Evolutionary conservation across 805 yeast genomes (phyloP).

Genomic region (Ogataea pilisensis): DNA sequence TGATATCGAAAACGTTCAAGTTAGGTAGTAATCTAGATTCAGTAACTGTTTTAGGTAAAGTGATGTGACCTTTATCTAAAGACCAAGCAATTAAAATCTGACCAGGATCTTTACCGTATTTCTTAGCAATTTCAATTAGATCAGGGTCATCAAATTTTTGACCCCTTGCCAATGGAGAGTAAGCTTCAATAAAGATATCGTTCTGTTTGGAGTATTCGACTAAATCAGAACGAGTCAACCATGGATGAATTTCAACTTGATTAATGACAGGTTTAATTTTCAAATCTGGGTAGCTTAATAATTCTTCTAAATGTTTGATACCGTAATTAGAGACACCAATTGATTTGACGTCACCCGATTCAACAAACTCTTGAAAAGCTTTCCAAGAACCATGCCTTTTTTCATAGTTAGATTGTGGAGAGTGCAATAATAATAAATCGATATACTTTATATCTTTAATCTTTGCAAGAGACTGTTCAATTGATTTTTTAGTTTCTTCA

Average conservation of each 20-base stretch:
- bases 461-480: conserved; percentile 38
- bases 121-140: conserved; percentile 41
- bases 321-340: conserved; percentile 70
- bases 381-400: conserved; percentile 47
- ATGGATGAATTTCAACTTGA: conserved; percentile 49
- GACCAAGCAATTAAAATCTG: conserved; percentile 70
- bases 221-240: conserved; percentile 44
- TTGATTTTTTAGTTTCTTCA: conserved; percentile 37
- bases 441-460: conserved; percentile 45
- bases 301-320: conserved; percentile 49
- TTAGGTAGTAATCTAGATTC: conserved; percentile 38
- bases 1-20: conserved; percentile 38
- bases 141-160: conserved; percentile 40
- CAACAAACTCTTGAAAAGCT: conserved; percentile 54
- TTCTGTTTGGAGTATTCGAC: conserved; percentile 40
- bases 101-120: conserved; percentile 46
- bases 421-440: conserved; percentile 52
- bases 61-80: conserved; percentile 54
- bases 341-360: conserved; percentile 42
- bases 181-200: conserved; percentile 54
- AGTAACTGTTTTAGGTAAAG: conserved; percentile 32
- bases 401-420: conserved; percentile 42
- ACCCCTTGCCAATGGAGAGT: conserved; percentile 62
- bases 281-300: conserved; percentile 43
- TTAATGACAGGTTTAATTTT: conserved; percentile 42